Conservation (phyloP, 148 eudicot genomes). For the Dianthus caryophyllus region DNA sequence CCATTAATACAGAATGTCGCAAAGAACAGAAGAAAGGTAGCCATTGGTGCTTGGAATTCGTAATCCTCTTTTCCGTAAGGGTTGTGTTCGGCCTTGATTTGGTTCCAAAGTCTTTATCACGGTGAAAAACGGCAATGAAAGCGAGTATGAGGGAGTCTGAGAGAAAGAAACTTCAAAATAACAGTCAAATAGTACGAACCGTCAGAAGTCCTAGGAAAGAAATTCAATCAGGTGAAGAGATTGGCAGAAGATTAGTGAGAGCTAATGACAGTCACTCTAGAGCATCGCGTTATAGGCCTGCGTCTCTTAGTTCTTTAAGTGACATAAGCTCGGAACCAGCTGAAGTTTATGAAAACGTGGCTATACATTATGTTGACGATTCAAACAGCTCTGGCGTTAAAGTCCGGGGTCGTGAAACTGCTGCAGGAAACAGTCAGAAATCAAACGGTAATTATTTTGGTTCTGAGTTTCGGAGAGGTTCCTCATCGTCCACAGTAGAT, state of each 20-base stretch:
- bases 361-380: constrained; percentile 62
- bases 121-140: neutral
- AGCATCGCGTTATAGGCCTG: constrained; percentile 33
- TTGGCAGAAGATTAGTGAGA: constrained; percentile 31
- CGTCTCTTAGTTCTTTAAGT: constrained; percentile 27
- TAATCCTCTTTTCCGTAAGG: neutral
- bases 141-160: constrained; percentile 52
- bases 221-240: constrained; percentile 34
- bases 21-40: constrained; percentile 16
- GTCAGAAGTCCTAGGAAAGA: constrained; percentile 48
- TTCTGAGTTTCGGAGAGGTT: constrained; percentile 54
- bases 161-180: constrained; percentile 46
- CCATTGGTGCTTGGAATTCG: constrained; percentile 8
- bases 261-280: constrained; percentile 41
- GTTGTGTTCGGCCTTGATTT: neutral
- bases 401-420: constrained; percentile 16
- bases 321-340: constrained; percentile 37
- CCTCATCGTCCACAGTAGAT: constrained; percentile 66
- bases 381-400: constrained; percentile 42
- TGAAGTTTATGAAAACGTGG: constrained; percentile 55
- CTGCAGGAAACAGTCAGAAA: neutral
- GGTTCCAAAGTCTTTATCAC: neutral
- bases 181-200: constrained; percentile 39
- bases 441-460: constrained; percentile 49
- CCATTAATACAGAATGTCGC: constrained; percentile 6